Conservation (phyloP, 176 grass and related monocot genomes). For the Raddia distichophylla region DNA sequence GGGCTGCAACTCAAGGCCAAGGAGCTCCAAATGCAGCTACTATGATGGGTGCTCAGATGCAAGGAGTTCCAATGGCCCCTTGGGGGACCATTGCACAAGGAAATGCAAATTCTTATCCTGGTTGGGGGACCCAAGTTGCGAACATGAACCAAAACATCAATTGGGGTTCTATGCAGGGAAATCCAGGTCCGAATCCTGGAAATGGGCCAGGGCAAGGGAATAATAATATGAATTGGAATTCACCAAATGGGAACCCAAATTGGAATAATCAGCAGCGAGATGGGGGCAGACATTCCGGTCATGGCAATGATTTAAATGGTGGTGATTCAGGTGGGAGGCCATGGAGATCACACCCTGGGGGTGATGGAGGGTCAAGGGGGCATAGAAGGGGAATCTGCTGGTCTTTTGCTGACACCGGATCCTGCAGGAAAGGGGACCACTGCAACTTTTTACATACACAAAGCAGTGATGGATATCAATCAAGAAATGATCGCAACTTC, state of each 20-base stretch:
- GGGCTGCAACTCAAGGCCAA: slow-evolving; percentile 48
- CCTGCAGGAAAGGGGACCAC: slow-evolving; percentile 36
- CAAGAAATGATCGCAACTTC: slow-evolving; percentile 37
- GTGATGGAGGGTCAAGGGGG: slow-evolving; percentile 48
- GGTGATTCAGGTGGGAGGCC: slow-evolving; percentile 46
- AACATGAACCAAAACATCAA: slow-evolving; percentile 54
- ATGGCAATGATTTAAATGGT: slow-evolving; percentile 34
- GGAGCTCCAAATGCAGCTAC: slow-evolving; percentile 54
- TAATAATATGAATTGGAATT: slow-evolving; percentile 54
- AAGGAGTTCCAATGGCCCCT: slow-evolving; percentile 55
- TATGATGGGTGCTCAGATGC: slow-evolving; percentile 62
- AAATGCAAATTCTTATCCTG: slow-evolving; percentile 62
- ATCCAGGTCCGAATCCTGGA: slow-evolving; percentile 48
- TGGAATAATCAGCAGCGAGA: slow-evolving; percentile 59
- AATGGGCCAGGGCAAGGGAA: slow-evolving; percentile 61
- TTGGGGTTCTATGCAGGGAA: slow-evolving; percentile 58
- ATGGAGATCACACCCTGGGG: slow-evolving; percentile 41
- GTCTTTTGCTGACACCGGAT: slow-evolving; percentile 34
- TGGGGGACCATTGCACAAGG: slow-evolving; percentile 67
- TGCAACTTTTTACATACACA: slow-evolving; percentile 54
- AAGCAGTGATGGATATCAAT: slow-evolving; percentile 12
- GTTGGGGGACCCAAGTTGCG: slow-evolving; percentile 60
- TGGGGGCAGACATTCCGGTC: slow-evolving; percentile 48
- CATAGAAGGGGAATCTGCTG: slow-evolving; percentile 36
- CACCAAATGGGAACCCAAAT: slow-evolving; percentile 46